A percentile compares a stretch with the other conserved stretches of the same genome.
Evolutionary conservation across 2,329 filamentous ascomycete species (phyloP).

Genomic region (Xylariomycetidae sp.): DNA sequence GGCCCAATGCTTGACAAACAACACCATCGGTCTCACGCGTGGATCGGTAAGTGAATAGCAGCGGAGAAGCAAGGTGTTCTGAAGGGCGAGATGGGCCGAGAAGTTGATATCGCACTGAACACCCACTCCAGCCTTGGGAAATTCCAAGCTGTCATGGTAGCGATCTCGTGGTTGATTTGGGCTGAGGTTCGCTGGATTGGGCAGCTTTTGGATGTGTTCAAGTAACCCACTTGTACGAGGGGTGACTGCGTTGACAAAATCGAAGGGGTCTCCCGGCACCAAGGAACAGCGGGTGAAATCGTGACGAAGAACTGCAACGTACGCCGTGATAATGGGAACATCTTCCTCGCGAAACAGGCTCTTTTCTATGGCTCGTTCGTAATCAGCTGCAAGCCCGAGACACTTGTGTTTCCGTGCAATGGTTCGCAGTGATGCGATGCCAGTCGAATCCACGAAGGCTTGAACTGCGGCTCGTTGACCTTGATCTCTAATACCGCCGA

Average conservation of each 20-base stretch:
- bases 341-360: slow-evolving; percentile 36
- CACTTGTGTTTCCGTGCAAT: slow-evolving; percentile 46
- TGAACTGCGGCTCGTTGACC: slow-evolving; percentile 38
- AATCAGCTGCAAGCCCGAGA: slow-evolving; percentile 49
- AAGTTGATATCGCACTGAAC: slow-evolving; percentile 93
- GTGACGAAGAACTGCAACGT: slow-evolving; percentile 44
- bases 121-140: slow-evolving; percentile 69
- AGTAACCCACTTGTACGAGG: slow-evolving; percentile 29
- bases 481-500: slow-evolving; percentile 44
- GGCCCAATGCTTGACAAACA: slow-evolving; percentile 90
- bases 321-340: slow-evolving; percentile 35
- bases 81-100: slow-evolving; percentile 72
- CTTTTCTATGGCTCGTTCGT: slow-evolving; percentile 46
- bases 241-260: slow-evolving; percentile 33
- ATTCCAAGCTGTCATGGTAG: slow-evolving; percentile 61
- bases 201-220: slow-evolving; percentile 37
- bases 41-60: slow-evolving; percentile 77
- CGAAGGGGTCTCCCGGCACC: slow-evolving; percentile 16
- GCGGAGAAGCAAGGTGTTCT: slow-evolving; percentile 76
- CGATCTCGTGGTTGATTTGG: slow-evolving; percentile 48
- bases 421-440: slow-evolving; percentile 29
- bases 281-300: slow-evolving; percentile 23
- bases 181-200: slow-evolving; percentile 43
- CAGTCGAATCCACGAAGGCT: slow-evolving; percentile 23
- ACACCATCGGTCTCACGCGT: slow-evolving; percentile 69